Evolutionary conservation across 371 early-diverging fungal genomes (phyloP), one percentile per base, ranked within the genome.

Genomic region (Capillidium rhysosporum): DNA sequence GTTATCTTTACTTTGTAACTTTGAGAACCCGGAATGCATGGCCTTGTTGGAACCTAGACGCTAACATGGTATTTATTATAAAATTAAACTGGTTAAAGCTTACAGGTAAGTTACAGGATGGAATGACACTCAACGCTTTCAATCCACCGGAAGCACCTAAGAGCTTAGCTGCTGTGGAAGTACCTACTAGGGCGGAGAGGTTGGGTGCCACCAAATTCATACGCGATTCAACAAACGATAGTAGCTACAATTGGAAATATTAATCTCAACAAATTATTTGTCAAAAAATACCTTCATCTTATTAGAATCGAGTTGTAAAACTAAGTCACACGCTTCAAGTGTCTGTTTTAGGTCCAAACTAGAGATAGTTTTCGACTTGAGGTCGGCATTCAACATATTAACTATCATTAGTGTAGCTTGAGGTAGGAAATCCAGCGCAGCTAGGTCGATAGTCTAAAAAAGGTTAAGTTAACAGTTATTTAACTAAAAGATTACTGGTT

Each of bases 191-290:
- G 0, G 80, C 76, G 0, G 94, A 86, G 0, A 94, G 63, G 52
- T 95, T 95, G 14, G 98, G 98, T 1, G 98, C 95, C 59, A 95
- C 84, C 34, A 89, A 69, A 0, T 73, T 72, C 89, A 95, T 87
- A 12, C 92, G 73, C 0, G 91, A 85, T 62, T 90, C 90, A 18
- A 97, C 89, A 67, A 89, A 95, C 38, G 69, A 76, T 45, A 87
- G 72, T 34, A 97, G 81, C 76, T 81, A 49, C 23, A 14, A 31
- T 16, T 10, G 10, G 30, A 1, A 38, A 48, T 3, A 4, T 1
- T 30, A 40, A 7, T n/a, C 40, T 1, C 7, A 48, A 26, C 4
- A 16, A 9, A 46, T 38, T 45, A 30, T 28, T 20, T 40, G 46
- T 41, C 14, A 28, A 40, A 14, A n/a, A 46, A 43, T 66, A 74